Evolutionary conservation across 176 grass and related monocot genomes (phyloP).

Genomic region (Leersia perrieri): DNA sequence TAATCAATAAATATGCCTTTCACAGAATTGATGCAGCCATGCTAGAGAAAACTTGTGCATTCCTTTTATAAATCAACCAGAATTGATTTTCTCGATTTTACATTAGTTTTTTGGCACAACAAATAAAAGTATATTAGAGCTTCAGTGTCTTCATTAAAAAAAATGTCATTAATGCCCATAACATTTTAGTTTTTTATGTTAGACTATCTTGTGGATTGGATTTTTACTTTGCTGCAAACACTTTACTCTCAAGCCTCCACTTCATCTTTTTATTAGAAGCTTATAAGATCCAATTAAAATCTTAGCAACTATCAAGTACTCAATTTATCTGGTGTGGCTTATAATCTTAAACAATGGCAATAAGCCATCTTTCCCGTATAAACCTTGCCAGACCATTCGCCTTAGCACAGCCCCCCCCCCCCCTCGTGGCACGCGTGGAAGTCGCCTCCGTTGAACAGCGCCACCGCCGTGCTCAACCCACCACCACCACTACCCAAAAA

Average conservation of each 20-base stretch:
- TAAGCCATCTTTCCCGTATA: background rate
- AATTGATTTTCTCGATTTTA: background rate
- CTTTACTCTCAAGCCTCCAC: background rate
- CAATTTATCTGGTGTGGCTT: background rate
- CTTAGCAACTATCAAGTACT: background rate
- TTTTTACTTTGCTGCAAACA: background rate
- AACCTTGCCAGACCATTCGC: no score
- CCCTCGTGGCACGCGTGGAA: no score
- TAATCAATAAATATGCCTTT: background rate
- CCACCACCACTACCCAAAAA: no score
- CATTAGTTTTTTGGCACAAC: background rate
- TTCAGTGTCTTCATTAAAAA: background rate
- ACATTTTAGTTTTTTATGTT: background rate
- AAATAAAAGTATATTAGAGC: background rate
- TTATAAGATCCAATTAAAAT: background rate
- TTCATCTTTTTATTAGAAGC: background rate
- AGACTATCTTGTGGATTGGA: background rate
- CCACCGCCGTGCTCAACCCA: no score
- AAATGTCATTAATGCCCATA: background rate
- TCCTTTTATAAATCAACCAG: background rate
- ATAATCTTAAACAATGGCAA: background rate
- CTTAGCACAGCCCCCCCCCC: no score
- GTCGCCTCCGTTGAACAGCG: no score
- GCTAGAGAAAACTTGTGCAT: background rate
- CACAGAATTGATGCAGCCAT: background rate